A percentile compares a stretch with the other conserved stretches of the same genome.
Conservation (phyloP, 2,329 filamentous ascomycete species). For the Penicillium fuscoglaucum region DNA sequence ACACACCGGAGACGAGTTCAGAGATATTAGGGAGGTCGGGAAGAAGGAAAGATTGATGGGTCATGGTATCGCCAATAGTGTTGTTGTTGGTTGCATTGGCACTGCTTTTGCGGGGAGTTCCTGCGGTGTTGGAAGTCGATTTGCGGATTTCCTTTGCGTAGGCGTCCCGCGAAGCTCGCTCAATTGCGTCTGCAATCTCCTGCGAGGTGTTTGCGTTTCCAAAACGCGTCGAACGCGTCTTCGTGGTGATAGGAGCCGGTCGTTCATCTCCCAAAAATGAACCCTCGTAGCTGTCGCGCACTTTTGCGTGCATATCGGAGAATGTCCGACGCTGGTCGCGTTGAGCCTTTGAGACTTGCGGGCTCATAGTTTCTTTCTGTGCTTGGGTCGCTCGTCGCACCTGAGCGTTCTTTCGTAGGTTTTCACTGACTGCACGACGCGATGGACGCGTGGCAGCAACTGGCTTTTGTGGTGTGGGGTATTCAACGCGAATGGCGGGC, state of each 20-base stretch:
- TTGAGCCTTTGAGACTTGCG: constrained; percentile 38
- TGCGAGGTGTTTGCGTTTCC: constrained; percentile 47
- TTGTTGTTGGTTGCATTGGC: constrained; percentile 32
- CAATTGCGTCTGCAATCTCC: constrained; percentile 41
- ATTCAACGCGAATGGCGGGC: constrained; percentile 42
- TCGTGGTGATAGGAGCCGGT: constrained; percentile 44
- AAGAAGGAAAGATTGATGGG: constrained; percentile 61
- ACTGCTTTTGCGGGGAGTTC: constrained; percentile 25
- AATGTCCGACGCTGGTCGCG: constrained; percentile 50
- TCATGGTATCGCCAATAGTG: constrained; percentile 49
- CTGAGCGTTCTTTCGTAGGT: constrained; percentile 44
- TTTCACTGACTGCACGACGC: constrained; percentile 37
- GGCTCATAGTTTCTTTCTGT: constrained; percentile 44
- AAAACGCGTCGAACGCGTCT: constrained; percentile 58
- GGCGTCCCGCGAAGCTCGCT: constrained; percentile 39
- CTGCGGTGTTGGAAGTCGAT: constrained; percentile 19
- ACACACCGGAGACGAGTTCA: constrained; percentile 60
- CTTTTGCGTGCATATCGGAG: constrained; percentile 57
- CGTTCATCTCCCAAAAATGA: constrained; percentile 54
- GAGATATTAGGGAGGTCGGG: constrained; percentile 63
- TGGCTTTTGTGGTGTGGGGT: constrained; percentile 40
- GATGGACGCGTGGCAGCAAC: constrained; percentile 32
- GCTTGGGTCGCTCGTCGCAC: constrained; percentile 42
- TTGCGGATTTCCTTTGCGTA: constrained; percentile 36
- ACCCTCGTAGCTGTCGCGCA: constrained; percentile 54